Conservation (phyloP, 345 rosid genomes). For the Salix arbutifolia region DNA sequence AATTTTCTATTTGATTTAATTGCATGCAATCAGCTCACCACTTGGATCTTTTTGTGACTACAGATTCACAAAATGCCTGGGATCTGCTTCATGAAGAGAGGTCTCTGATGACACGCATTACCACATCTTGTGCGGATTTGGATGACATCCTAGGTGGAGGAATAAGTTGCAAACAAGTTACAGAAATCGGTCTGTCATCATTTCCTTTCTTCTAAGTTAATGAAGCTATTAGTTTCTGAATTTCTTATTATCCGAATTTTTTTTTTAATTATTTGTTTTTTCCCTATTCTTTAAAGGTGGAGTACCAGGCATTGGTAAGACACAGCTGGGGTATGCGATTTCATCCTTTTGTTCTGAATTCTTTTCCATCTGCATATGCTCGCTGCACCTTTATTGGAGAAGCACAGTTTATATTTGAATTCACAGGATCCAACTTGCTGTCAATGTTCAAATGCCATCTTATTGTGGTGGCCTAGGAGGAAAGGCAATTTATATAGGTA, state of each 20-base stretch:
- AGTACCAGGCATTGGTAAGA: conserved; percentile 89
- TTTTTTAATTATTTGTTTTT: background rate
- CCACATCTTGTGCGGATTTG: conserved; percentile 78
- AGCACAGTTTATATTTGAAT: conserved; percentile 17
- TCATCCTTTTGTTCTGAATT: conserved; percentile 17
- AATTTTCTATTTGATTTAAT: too few species aligned
- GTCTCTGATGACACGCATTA: conserved; percentile 47
- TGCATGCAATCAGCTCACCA: too few species aligned
- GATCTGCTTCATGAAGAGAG: conserved; percentile 79
- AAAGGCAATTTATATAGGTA: conserved; percentile 83
- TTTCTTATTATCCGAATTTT: background rate
- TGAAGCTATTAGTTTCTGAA: background rate
- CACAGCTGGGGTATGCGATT: conserved; percentile 73
- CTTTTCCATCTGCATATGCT: background rate
- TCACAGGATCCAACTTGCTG: conserved; percentile 84
- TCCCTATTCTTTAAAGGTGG: conserved; percentile 17
- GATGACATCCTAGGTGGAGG: conserved; percentile 88
- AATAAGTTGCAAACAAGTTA: conserved; percentile 80
- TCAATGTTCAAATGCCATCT: conserved; percentile 87
- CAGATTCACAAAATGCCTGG: conserved; percentile 91
- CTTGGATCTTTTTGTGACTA: background rate
- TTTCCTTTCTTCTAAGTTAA: background rate
- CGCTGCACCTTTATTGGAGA: background rate
- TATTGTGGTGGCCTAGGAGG: conserved; percentile 87
- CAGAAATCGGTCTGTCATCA: conserved; percentile 67